These are phyloP conservation scores for Xylaria digitata DNA, from an alignment of 2,329 filamentous ascomycete species.

Conservation along the genomic window DNA sequence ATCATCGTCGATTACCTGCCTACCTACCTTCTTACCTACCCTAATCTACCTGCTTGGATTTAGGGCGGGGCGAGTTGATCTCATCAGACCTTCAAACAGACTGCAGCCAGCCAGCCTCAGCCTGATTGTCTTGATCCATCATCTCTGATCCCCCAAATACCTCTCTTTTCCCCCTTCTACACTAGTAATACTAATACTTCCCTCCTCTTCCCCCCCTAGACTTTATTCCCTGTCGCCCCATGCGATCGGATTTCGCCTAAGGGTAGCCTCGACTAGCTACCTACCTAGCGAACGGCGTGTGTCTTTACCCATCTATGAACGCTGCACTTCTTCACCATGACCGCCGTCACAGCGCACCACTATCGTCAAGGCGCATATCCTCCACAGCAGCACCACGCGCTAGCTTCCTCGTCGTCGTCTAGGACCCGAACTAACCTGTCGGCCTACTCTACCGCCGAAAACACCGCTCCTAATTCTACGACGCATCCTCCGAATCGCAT, in stretches of 20 bases:
- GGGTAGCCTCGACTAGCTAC: conserved; percentile 17
- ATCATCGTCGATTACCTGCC: background rate
- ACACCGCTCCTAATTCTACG: conserved; percentile 20
- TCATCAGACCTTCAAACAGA: conserved; percentile 16
- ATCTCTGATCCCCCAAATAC: background rate
- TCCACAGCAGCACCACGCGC: conserved; percentile 34
- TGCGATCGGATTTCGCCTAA: conserved; percentile 23
- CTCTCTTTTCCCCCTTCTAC: background rate
- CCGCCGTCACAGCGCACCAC: conserved; percentile 44
- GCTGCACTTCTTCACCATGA: conserved; percentile 42
- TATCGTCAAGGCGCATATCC: conserved; percentile 42
- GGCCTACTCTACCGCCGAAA: conserved; percentile 18
- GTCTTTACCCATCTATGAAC: conserved; percentile 31
- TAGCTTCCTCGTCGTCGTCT: conserved; percentile 34
- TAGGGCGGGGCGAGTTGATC: background rate
- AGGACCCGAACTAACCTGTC: conserved; percentile 9
- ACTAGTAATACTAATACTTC: background rate
- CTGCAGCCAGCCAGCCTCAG: conserved; percentile 15
- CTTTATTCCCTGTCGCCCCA: conserved; percentile 6
- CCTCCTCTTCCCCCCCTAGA: background rate
- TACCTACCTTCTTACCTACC: no score
- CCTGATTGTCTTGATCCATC: conserved; percentile 11
- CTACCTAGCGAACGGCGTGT: conserved; percentile 20
- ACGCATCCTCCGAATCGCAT: conserved; percentile 19
- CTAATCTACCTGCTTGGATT: no score